Conservation (phyloP, 108 stramenopile genomes). For the Schizochytrium sp. region DNA sequence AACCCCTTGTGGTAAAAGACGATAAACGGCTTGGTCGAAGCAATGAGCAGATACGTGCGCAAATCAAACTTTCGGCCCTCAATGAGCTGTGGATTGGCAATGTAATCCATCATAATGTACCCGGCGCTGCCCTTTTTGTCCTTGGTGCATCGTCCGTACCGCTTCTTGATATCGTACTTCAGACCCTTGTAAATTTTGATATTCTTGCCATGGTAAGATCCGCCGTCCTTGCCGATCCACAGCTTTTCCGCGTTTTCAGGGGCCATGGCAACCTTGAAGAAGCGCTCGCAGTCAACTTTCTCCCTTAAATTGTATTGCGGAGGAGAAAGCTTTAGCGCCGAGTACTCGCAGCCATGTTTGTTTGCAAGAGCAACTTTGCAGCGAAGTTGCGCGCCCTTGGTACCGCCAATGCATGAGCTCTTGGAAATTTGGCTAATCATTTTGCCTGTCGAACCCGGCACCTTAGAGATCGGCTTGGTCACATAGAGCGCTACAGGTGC, state of each 20-base stretch:
- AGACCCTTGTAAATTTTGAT: neutral
- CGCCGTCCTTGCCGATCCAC: constrained; percentile 8
- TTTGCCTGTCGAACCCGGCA: neutral
- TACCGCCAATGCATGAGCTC: neutral
- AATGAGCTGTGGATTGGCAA: constrained; percentile 8
- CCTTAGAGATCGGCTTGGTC: neutral
- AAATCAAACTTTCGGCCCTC: constrained; percentile 9
- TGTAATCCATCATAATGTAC: constrained; percentile 2
- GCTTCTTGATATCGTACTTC: neutral
- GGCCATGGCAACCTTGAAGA: neutral
- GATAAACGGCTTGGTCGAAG: neutral
- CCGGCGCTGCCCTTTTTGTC: neutral
- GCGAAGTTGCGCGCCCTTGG: constrained; percentile 8
- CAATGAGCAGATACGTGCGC: neutral
- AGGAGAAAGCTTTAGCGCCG: neutral
- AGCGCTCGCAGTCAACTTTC: neutral
- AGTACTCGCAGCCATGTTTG: constrained; percentile 7
- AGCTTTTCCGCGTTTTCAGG: neutral
- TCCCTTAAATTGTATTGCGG: neutral
- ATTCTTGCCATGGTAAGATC: neutral
- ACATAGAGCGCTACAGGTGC: neutral
- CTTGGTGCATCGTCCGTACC: neutral
- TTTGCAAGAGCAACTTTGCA: neutral
- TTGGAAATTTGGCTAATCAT: neutral
- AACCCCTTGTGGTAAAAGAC: constrained; percentile 11